Evolutionary conservation across 2,329 filamentous ascomycete species (phyloP).

Genomic region (Chaetoscypha palmicola): DNA sequence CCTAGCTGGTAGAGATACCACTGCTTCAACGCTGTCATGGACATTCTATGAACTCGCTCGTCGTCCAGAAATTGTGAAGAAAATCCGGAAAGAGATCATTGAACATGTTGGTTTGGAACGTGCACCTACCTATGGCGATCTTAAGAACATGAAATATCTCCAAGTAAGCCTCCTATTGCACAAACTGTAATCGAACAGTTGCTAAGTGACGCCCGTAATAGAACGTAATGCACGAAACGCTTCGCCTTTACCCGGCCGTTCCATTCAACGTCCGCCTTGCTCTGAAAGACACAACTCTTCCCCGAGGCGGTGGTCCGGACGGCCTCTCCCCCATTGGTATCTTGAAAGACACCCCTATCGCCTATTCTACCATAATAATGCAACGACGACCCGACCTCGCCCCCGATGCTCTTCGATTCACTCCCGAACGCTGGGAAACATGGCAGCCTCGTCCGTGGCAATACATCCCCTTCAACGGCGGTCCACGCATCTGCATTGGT

Average conservation of each 20-base stretch:
- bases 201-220: conserved; percentile 28
- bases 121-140: conserved; percentile 65
- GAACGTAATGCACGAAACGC: conserved; percentile 67
- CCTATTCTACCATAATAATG: conserved; percentile 64
- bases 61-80: conserved; percentile 58
- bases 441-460: conserved; percentile 62
- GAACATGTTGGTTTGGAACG: conserved; percentile 55
- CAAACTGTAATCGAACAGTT: neutral
- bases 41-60: conserved; percentile 73
- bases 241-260: conserved; percentile 70
- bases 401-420: conserved; percentile 41
- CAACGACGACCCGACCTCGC: conserved; percentile 62
- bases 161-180: conserved; percentile 29
- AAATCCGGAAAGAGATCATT: conserved; percentile 67
- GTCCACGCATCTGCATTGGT: conserved; percentile 67
- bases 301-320: conserved; percentile 61
- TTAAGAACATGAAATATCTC: conserved; percentile 85
- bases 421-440: conserved; percentile 59
- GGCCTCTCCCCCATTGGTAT: conserved; percentile 55
- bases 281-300: conserved; percentile 67
- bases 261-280: conserved; percentile 73
- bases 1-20: conserved; percentile 82
- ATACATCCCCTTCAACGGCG: conserved; percentile 70
- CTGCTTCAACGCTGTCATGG: conserved; percentile 75
- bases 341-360: conserved; percentile 57